Evolutionary conservation across 2,329 filamentous ascomycete genomes (phyloP), one percentile per base, ranked within the genome.

Genomic region (Sordariomycetes sp.): DNA sequence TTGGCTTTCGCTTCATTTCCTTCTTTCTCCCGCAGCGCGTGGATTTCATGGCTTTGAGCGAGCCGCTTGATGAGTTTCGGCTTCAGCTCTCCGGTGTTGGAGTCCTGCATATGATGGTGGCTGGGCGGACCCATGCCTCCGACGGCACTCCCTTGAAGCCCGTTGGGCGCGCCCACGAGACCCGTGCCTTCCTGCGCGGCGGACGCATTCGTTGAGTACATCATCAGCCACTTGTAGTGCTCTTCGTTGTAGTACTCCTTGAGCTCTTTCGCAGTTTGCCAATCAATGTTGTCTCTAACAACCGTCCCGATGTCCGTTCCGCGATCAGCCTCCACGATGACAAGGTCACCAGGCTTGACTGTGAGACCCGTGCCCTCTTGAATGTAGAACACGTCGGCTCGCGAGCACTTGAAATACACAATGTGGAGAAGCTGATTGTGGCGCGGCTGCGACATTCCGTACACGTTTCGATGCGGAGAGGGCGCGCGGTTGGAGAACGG

Each of bases 221-320:
- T 94, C 88, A 97, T 96, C 57, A 99, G 80, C 90, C 93, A 97
- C 67, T 91, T 92, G 74, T 96, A 97, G 70, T 99, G 94, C 69
- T 97, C 91, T 69, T 97, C 90, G 2, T 89, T 89, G 64, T 93
- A 95, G 65, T 94, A 87, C 65, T 95, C 90, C 70, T 97, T 96
- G 63, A 91, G 76, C 54, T 94, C 88, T 67, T 94, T 92, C 10
- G 94, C 94, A 56, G 87, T 83, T 63, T 91, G 87, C 80, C 91
- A 91, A 61, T 90, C 89, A 46, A 97, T 85, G 65, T 95, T 92
- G 62, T 91, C 89, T 64, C 89, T 85, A 57, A 90, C 88, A 32
- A 99, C 93, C 28, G 93, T 96, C 52, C 94, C 95, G 40, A 99
- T 81, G 68, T 99, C 95, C 24, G 91, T 96, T 53, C 94, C 94